Conservation (phyloP, 1,284 basidiomycete genomes). For the Moesziomyces antarcticus region DNA sequence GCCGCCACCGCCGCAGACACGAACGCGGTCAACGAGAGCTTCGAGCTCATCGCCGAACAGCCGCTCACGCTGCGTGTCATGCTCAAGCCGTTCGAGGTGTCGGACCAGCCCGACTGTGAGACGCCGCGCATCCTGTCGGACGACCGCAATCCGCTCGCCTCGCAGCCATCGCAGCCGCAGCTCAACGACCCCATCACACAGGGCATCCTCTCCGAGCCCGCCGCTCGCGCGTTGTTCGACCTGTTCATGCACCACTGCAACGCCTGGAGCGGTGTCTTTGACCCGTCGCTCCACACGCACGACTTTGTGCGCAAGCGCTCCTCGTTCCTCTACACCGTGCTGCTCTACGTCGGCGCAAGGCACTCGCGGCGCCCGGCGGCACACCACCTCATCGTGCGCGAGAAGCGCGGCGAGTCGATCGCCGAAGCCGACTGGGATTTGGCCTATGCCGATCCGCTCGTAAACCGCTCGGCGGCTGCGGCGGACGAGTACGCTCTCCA, state of each 20-base stretch:
- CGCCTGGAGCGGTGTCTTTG: slow-evolving; percentile 36
- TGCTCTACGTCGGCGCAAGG: slow-evolving; percentile 41
- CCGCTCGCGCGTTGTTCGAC: slow-evolving; percentile 43
- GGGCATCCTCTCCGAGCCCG: slow-evolving; percentile 38
- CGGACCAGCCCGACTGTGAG: slow-evolving; percentile 37
- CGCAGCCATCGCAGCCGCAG: slow-evolving; percentile 23
- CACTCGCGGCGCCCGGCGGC: slow-evolving; percentile 31
- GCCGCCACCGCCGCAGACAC: slow-evolving; percentile 24
- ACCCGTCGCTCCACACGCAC: slow-evolving; percentile 43
- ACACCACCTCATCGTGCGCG: slow-evolving; percentile 35
- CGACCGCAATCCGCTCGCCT: slow-evolving; percentile 29
- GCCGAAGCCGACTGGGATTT: slow-evolving; percentile 27
- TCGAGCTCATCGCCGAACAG: slow-evolving; percentile 51
- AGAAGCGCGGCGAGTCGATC: slow-evolving; percentile 28
- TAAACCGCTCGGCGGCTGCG: slow-evolving; percentile 18
- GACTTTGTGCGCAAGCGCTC: slow-evolving; percentile 51
- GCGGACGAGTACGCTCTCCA: slow-evolving; percentile 39
- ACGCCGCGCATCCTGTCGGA: slow-evolving; percentile 29
- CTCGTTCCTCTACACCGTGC: slow-evolving; percentile 48
- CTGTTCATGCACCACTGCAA: slow-evolving; percentile 45
- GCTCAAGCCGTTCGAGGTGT: slow-evolving; percentile 51
- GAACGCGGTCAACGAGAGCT: slow-evolving; percentile 45
- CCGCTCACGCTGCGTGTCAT: slow-evolving; percentile 44
- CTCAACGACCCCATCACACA: slow-evolving; percentile 45
- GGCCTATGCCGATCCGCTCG: slow-evolving; percentile 26